phyloP scores from a whole-genome alignment of 192 early-diverging fungal genomes.

The Gaertneriomyces semiglobifer region DNA sequence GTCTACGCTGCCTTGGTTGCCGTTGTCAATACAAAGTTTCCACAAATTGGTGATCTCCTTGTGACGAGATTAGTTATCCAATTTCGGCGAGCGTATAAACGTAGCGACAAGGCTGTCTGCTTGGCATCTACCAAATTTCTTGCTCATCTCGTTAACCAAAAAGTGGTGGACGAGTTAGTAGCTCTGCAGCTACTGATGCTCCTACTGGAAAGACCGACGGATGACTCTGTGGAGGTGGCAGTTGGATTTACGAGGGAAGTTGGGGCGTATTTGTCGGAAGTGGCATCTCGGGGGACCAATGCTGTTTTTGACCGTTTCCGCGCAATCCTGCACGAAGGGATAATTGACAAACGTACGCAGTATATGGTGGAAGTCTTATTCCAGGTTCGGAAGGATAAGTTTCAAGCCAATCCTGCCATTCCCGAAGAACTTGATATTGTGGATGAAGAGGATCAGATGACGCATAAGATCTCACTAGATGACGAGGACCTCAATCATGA shows the following conservation, averaged over 20 bases:
- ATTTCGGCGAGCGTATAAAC: constrained; percentile 84
- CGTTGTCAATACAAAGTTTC: constrained; percentile 92
- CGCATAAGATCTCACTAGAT: constrained; percentile 77
- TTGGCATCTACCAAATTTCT: constrained; percentile 82
- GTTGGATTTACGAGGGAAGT: constrained; percentile 90
- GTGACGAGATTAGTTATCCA: constrained; percentile 79
- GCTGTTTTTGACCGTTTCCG: constrained; percentile 90
- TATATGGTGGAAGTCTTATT: constrained; percentile 98
- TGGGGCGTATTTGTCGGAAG: constrained; percentile 78
- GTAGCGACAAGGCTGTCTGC: constrained; percentile 88
- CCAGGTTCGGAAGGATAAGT: constrained; percentile 90
- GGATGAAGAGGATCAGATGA: constrained; percentile 93
- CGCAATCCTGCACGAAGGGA: constrained; percentile 87
- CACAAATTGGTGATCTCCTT: constrained; percentile 83
- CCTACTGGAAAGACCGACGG: constrained; percentile 79
- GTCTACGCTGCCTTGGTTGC: constrained; percentile 86
- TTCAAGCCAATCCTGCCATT: constrained; percentile 81
- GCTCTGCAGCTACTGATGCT: constrained; percentile 82
- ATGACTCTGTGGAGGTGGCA: constrained; percentile 94
- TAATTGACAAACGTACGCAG: constrained; percentile 91
- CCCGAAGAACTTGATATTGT: constrained; percentile 81
- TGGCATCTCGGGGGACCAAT: constrained; percentile 69
- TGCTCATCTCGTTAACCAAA: constrained; percentile 90
- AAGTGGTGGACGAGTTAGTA: constrained; percentile 81
- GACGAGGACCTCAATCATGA: constrained; percentile 78